A percentile compares a stretch with the other conserved stretches of the same genome.
These are phyloP conservation scores for Aspergillus sp. DNA, from an alignment of 2,329 filamentous ascomycete genomes.

Conservation along the genomic window DNA sequence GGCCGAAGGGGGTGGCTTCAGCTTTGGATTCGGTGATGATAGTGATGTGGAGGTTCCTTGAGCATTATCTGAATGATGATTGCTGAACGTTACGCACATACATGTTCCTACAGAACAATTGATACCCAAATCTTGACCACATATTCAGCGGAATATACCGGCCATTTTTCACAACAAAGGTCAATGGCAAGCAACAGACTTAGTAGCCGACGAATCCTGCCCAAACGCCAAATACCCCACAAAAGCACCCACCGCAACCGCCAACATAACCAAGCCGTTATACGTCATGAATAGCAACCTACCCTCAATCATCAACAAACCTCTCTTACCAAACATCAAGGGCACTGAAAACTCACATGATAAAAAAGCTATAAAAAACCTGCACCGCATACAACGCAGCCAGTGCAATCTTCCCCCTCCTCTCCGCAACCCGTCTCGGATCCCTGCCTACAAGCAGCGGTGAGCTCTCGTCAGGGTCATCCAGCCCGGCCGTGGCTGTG, in stretches of 20 bases:
- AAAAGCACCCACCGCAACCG: constrained; percentile 82
- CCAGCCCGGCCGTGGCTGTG: constrained; percentile 13
- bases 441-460: constrained; percentile 67
- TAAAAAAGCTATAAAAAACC: constrained; percentile 98
- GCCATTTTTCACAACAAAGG: not conserved
- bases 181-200: constrained; percentile 82
- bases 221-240: constrained; percentile 81
- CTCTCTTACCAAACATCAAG: not conserved
- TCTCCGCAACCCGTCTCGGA: constrained; percentile 54
- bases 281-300: constrained; percentile 99
- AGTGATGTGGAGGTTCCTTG: constrained; percentile 47
- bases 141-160: not conserved
- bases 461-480: constrained; percentile 54
- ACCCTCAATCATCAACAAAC: not conserved
- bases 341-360: constrained; percentile 67
- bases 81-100: not conserved
- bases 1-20: constrained; percentile 45
- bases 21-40: constrained; percentile 58
- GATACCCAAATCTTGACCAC: not conserved
- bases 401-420: constrained; percentile 70
- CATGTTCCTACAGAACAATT: no score
- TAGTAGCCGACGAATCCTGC: constrained; percentile 61
- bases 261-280: constrained; percentile 95
- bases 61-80: constrained; percentile 4
- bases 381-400: constrained; percentile 80